Percentiles rank a stretch among this genome's conserved stretches.
phyloP scores from a whole-genome alignment of 2,329 filamentous ascomycete species.

The Calonectria henricotiae region DNA sequence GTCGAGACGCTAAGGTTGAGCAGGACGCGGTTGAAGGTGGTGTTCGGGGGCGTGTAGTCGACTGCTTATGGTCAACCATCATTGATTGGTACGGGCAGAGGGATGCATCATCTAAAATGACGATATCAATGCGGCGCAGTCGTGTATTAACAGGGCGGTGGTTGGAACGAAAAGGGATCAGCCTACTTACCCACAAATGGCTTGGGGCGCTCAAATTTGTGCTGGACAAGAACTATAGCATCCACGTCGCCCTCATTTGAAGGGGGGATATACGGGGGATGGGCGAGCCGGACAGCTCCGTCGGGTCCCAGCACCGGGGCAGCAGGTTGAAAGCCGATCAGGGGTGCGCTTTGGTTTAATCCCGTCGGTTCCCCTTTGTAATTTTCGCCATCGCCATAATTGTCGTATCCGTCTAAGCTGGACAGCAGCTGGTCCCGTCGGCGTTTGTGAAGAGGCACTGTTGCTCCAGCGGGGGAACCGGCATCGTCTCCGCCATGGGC shows the following conservation, averaged over 20 bases:
- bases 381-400: conserved; percentile 6
- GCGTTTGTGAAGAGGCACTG: neutral
- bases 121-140: neutral
- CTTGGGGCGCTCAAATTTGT: conserved; percentile 7
- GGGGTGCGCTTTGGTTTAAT: conserved; percentile 16
- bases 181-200: conserved; percentile 18
- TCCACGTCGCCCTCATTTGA: neutral
- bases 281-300: conserved; percentile 2
- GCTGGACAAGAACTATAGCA: neutral
- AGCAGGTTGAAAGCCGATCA: conserved; percentile 3
- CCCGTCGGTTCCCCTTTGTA: conserved; percentile 14
- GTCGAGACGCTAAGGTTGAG: conserved; percentile 85
- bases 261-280: neutral
- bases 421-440: neutral
- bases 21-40: conserved; percentile 79
- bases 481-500: neutral
- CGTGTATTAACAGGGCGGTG: neutral
- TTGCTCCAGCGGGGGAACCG: neutral
- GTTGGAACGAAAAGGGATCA: neutral
- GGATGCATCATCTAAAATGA: conserved; percentile 10
- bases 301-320: conserved; percentile 1
- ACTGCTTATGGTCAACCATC: conserved; percentile 21
- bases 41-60: conserved; percentile 68
- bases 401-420: conserved; percentile 6
- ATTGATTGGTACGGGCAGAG: conserved; percentile 17